Percentiles rank a stretch among this genome's conserved stretches.
phyloP scores from a whole-genome alignment of 2,329 filamentous ascomycete species.

The Zymoseptoria ardabiliae region DNA sequence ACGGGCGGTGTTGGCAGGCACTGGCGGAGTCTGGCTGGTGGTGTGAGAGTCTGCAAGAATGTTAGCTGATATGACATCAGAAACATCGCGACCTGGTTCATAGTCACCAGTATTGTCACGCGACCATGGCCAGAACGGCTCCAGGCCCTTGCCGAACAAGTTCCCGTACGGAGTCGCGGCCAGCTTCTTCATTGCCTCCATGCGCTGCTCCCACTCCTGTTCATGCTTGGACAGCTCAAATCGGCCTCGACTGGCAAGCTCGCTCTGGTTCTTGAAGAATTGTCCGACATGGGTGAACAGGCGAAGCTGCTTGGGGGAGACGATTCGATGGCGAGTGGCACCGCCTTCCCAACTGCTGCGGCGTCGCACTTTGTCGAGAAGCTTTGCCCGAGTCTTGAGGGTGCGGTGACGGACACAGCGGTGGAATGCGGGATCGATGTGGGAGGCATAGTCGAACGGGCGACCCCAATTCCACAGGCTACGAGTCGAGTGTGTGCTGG shows the following conservation, averaged over 20 bases:
- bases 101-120: background rate
- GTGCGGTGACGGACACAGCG: slow-evolving; percentile 24
- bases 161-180: slow-evolving; percentile 38
- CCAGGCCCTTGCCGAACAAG: slow-evolving; percentile 35
- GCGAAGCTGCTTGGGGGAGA: slow-evolving; percentile 24
- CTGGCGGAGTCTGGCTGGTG: slow-evolving; percentile 2
- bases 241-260: slow-evolving; percentile 10
- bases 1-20: slow-evolving; percentile 1
- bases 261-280: slow-evolving; percentile 3
- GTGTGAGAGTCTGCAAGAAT: background rate
- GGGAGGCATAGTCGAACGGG: slow-evolving; percentile 22
- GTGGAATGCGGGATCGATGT: slow-evolving; percentile 27
- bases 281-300: background rate
- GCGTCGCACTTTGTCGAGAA: slow-evolving; percentile 26
- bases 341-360: slow-evolving; percentile 28
- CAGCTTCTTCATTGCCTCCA: slow-evolving; percentile 28
- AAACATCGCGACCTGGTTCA: background rate
- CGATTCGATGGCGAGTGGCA: slow-evolving; percentile 19
- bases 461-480: slow-evolving; percentile 23
- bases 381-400: slow-evolving; percentile 26
- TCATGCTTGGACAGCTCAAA: slow-evolving; percentile 24
- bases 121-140: slow-evolving; percentile 26
- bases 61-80: background rate
- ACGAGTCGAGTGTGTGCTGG: slow-evolving; percentile 10
- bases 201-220: slow-evolving; percentile 29